Base-by-base conservation (phyloP, 1,284 basidiomycete genomes). In the Cystobasidiaceae sp. region DNA sequence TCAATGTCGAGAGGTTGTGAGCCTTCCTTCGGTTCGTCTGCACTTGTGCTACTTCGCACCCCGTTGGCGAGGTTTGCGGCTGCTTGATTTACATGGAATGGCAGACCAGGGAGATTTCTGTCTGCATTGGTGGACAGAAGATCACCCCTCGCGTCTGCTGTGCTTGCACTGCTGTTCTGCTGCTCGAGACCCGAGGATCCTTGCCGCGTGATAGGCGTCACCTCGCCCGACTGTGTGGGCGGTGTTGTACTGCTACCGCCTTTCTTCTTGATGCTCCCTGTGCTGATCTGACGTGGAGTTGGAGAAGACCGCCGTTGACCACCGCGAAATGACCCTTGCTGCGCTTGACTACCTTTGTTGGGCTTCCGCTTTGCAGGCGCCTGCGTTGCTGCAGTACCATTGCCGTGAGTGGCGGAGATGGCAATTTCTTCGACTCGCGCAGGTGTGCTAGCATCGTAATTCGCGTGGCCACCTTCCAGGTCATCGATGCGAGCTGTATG, bases 271-370 rank as follows among this genome's bases (percentile, higher is more conserved):
- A 27, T 52, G 49, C 15, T 28, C 28, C 34, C 8, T 9, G 48
- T 50, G 21, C 7, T 23, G 43, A 44, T 66, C 1, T 66, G 65
- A 30, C 71, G 67, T 15, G 66, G 67, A 9, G 64, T 71, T 2
- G 72, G 72, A 25, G 69, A 70, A 19, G 71, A 59, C 13, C 72
- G 70, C 21, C 71, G 65, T 45, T 72, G 70, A n/a, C 71, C 70
- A 4, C 67, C 72, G 41, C 70, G 63, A 37, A 73, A 70, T 28
- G 66, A 64, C 23, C 57, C 62, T 15, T 37, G n/a, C n/a, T n/a
- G n/a, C n/a, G n/a, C 33, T 25, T 62, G 33, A n/a, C 34, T 28
- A 32, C 49, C 34, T 27, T 52, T 52, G 21, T 44, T 59, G 2
- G 56, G 56, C 45, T 59, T 46, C 60, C 54, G 13, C 65, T 60